Evolutionary conservation across 805 yeast species (phyloP).

Genomic region (Saturnispora ahearnii): DNA sequence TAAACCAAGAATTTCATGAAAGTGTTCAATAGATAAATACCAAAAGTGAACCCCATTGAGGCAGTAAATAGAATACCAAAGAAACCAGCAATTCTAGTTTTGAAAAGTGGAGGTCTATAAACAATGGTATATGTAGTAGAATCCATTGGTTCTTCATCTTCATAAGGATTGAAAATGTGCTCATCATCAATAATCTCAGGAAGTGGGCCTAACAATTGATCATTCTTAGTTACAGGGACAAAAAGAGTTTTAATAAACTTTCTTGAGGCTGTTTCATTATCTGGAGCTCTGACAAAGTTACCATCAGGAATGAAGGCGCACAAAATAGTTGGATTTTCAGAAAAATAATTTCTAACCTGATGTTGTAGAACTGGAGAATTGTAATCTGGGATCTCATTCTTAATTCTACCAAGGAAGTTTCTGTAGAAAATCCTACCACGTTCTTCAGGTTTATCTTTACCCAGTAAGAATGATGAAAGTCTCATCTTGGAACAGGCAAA

Average conservation of each 20-base stretch:
- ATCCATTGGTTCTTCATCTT: conserved; percentile 27
- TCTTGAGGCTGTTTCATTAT: conserved; percentile 64
- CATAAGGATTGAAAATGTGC: conserved; percentile 25
- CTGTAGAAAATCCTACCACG: conserved; percentile 61
- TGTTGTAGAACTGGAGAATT: conserved; percentile 42
- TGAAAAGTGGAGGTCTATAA: conserved; percentile 77
- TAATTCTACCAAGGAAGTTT: conserved; percentile 34
- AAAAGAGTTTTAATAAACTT: conserved; percentile 58
- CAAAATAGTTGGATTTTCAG: conserved; percentile 30
- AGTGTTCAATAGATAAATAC: conserved; percentile 16
- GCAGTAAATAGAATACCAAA: conserved; percentile 37
- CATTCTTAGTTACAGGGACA: conserved; percentile 75
- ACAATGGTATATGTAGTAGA: conserved; percentile 55
- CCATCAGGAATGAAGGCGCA: conserved; percentile 79
- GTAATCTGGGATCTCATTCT: conserved; percentile 33
- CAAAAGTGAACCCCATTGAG: conserved; percentile 30
- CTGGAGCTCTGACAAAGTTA: conserved; percentile 76
- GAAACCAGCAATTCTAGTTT: conserved; percentile 44
- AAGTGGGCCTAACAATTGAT: conserved; percentile 42
- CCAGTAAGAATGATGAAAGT: conserved; percentile 72
- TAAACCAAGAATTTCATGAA: conserved; percentile 12
- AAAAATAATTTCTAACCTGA: conserved; percentile 38
- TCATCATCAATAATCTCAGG: conserved; percentile 27
- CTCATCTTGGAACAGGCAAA: conserved; percentile 50
- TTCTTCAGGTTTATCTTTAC: conserved; percentile 52